Conservation (phyloP, 2,329 filamentous ascomycete species). For the Sporothrix euskadiensis region DNA sequence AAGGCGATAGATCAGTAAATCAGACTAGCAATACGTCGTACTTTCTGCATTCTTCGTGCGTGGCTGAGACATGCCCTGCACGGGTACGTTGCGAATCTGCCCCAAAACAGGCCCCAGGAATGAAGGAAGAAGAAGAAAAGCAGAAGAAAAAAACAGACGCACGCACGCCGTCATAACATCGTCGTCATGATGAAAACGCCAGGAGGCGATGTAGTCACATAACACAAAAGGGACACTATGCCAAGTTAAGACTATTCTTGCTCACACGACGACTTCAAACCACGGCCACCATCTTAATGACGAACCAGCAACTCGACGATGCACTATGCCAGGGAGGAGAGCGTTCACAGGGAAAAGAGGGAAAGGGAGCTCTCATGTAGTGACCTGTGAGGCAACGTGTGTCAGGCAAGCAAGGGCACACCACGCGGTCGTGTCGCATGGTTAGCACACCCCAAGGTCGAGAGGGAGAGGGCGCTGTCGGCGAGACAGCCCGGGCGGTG, state of each 20-base stretch:
- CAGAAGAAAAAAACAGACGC: too few relatives aligned
- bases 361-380: neutral
- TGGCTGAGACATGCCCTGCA: neutral
- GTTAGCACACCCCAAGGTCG: neutral
- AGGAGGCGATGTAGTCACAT: too few relatives aligned
- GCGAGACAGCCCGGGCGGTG: neutral
- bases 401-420: neutral
- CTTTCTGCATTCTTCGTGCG: neutral
- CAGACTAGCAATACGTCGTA: neutral
- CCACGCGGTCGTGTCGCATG: constrained; percentile 4
- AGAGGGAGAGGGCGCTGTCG: neutral
- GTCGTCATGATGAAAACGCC: neutral
- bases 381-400: neutral
- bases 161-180: neutral
- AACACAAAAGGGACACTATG: too few relatives aligned
- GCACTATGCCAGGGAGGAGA: neutral
- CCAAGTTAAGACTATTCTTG: neutral
- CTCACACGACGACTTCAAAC: neutral
- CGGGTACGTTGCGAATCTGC: neutral
- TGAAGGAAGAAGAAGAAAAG: too few relatives aligned
- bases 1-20: neutral
- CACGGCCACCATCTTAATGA: neutral
- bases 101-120: too few relatives aligned
- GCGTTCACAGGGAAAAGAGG: neutral
- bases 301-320: neutral